phyloP scores from a whole-genome alignment of 306 rosid species.

The Acacia melanoxylon region DNA sequence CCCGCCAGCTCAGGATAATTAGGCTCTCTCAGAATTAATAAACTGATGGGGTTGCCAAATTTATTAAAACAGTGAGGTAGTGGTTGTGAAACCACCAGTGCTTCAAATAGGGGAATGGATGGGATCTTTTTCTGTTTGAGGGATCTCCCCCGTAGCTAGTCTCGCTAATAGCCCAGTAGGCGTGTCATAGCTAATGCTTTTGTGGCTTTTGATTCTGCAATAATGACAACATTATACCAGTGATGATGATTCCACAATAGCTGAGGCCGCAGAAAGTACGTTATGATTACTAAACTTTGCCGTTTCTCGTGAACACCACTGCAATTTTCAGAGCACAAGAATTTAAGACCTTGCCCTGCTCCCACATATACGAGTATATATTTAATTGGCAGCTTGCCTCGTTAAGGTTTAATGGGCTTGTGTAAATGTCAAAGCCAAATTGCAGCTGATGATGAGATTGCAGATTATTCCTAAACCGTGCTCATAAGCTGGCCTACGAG shows the following conservation, averaged over 20 bases:
- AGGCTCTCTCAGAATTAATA: neutral
- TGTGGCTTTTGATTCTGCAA: constrained; percentile 17
- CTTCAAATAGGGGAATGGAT: neutral
- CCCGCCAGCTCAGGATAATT: neutral
- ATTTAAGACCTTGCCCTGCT: neutral
- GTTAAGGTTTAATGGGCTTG: neutral
- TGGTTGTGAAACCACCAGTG: neutral
- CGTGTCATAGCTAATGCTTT: neutral
- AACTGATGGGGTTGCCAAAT: constrained; percentile 3
- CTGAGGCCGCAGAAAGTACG: constrained; percentile 4
- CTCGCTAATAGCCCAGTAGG: neutral
- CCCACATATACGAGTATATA: no score
- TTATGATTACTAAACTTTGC: constrained; percentile 6
- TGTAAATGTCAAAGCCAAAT: neutral
- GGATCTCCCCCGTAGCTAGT: neutral
- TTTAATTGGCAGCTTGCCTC: neutral
- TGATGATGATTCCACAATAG: constrained; percentile 19
- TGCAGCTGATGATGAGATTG: neutral
- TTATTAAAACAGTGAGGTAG: neutral
- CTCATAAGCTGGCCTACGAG: neutral
- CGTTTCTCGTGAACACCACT: neutral
- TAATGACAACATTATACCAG: constrained; percentile 8
- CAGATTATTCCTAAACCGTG: neutral
- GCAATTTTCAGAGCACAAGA: neutral
- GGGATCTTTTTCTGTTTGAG: neutral